Conservation (phyloP, 73 alveolate genomes). For the Tetrahymena elliotti region DNA sequence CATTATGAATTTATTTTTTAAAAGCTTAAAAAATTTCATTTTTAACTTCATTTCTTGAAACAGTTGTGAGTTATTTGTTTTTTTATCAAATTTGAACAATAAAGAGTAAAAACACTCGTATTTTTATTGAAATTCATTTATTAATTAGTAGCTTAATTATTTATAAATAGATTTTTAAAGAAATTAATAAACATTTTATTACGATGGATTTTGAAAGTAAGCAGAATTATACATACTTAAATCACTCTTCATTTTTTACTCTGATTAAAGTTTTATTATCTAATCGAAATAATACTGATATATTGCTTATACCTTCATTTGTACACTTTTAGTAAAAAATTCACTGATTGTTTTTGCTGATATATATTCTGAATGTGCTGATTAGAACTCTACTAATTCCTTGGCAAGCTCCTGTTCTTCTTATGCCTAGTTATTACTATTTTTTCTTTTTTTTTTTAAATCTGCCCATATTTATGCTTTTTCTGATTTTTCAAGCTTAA, state of each 20-base stretch:
- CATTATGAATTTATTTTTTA: too few species aligned
- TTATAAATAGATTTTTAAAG: too few species aligned
- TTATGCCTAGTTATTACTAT: background rate
- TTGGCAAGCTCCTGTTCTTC: background rate
- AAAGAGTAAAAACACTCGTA: too few species aligned
- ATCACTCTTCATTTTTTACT: background rate
- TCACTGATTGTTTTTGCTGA: background rate
- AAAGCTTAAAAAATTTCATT: too few species aligned
- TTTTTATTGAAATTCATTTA: too few species aligned
- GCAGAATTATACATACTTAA: background rate
- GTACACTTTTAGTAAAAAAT: background rate
- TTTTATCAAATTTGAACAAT: too few species aligned
- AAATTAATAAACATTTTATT: too few species aligned
- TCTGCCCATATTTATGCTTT: background rate
- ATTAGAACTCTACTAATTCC: background rate
- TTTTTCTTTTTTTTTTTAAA: background rate
- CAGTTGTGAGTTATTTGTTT: too few species aligned
- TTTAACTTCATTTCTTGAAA: too few species aligned
- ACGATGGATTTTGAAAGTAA: background rate
- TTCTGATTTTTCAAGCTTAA: background rate
- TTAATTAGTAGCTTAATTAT: too few species aligned
- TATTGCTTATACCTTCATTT: background rate
- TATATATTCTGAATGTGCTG: background rate
- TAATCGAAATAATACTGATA: background rate
- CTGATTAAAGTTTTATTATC: background rate